These are phyloP conservation scores for Ophiosphaerella korrae DNA, from an alignment of 2,329 filamentous ascomycete species.

Conservation along the genomic window DNA sequence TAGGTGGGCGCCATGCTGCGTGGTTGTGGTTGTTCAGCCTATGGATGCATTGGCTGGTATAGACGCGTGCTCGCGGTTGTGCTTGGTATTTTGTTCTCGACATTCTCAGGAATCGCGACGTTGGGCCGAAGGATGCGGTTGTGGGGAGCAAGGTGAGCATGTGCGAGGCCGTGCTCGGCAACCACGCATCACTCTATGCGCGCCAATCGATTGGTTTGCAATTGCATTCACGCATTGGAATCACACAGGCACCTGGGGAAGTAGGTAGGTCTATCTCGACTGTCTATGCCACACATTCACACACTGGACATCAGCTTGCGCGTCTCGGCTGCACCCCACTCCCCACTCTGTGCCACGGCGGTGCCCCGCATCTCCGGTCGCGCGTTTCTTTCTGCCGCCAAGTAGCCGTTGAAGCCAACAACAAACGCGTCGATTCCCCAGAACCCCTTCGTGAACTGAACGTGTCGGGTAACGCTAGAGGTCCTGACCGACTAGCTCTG, in stretches of 20 bases:
- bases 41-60: not conserved
- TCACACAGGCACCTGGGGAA: too few relatives aligned
- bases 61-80: constrained; percentile 5
- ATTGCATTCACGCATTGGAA: too few relatives aligned
- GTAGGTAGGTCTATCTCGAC: too few relatives aligned
- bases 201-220: too few relatives aligned
- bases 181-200: not conserved
- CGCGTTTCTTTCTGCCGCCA: constrained; percentile 25
- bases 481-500: constrained; percentile 33
- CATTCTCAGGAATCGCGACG: constrained; percentile 8
- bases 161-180: constrained; percentile 1
- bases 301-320: too few relatives aligned
- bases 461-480: constrained; percentile 33
- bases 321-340: too few relatives aligned
- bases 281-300: too few relatives aligned
- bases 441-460: constrained; percentile 12
- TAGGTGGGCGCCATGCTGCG: constrained; percentile 37
- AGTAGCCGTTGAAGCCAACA: constrained; percentile 23
- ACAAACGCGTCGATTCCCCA: constrained; percentile 24
- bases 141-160: not conserved
- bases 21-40: not conserved
- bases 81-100: not conserved
- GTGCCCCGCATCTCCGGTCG: constrained; percentile 32
- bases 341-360: constrained; percentile 6
- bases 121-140: constrained; percentile 4